Percentiles rank a stretch among this genome's conserved stretches.
Evolutionary conservation across 169 alveolate genomes (phyloP).

Genomic region (Cardiosporidium cionae): DNA sequence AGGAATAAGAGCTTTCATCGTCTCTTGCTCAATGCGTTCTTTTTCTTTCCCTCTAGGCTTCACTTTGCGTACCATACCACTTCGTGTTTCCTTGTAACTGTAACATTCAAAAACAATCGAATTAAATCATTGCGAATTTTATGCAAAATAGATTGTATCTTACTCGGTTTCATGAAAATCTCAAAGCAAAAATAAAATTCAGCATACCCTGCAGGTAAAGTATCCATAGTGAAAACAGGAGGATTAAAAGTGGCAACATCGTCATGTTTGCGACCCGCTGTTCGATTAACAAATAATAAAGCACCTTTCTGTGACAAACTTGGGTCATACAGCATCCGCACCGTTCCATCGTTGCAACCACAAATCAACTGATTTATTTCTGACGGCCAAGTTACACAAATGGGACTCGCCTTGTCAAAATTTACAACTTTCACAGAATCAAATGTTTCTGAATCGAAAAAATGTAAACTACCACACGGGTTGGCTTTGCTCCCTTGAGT

Average conservation of each 20-base stretch:
- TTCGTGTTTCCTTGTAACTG: slow-evolving; percentile 7
- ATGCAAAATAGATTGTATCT: neutral
- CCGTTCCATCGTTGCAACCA: neutral
- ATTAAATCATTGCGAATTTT: too few relatives aligned
- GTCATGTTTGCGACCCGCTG: slow-evolving; percentile 5
- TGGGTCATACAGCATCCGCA: neutral
- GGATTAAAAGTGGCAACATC: neutral
- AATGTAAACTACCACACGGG: neutral
- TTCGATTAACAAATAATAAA: neutral
- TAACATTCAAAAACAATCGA: neutral
- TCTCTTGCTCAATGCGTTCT: neutral
- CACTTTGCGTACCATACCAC: slow-evolving; percentile 3
- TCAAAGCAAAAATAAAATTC: neutral
- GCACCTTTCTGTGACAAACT: slow-evolving; percentile 3
- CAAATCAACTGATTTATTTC: slow-evolving; percentile 12
- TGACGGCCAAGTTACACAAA: slow-evolving; percentile 3
- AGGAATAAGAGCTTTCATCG: slow-evolving; percentile 12
- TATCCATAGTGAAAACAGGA: slow-evolving; percentile 3
- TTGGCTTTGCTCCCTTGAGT: neutral
- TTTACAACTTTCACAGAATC: too few relatives aligned
- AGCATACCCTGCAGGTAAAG: slow-evolving; percentile 12
- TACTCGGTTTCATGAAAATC: neutral
- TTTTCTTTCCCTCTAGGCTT: neutral
- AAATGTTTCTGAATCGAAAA: too few relatives aligned
- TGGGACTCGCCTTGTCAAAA: neutral